phyloP scores from a whole-genome alignment of 2,329 filamentous ascomycete species.

The Daldinia sp. region DNA sequence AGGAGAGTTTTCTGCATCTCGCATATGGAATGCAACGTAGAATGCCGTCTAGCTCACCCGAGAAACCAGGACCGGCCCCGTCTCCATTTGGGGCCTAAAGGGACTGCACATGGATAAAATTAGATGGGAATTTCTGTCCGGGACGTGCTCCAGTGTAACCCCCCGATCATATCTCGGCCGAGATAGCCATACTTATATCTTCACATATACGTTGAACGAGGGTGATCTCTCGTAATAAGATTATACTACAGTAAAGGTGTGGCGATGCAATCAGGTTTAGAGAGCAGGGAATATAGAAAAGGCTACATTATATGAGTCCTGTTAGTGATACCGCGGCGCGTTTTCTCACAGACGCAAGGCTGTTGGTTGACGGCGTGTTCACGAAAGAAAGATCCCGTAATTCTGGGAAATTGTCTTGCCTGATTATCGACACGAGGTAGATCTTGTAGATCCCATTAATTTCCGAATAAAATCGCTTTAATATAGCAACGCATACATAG shows the following conservation, averaged over 20 bases:
- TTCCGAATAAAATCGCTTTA: slow-evolving; percentile 3
- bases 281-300: background rate
- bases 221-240: slow-evolving; percentile 16
- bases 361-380: slow-evolving; percentile 2
- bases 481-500: background rate
- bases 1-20: slow-evolving; percentile 10
- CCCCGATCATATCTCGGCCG: slow-evolving; percentile 24
- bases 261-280: slow-evolving; percentile 1
- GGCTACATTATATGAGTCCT: background rate
- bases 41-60: slow-evolving; percentile 20
- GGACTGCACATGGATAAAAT: slow-evolving; percentile 24
- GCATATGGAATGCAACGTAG: slow-evolving; percentile 28
- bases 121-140: slow-evolving; percentile 18
- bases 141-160: slow-evolving; percentile 24
- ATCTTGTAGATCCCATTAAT: slow-evolving; percentile 31
- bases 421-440: slow-evolving; percentile 32
- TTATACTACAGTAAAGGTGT: background rate
- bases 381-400: slow-evolving; percentile 22
- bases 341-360: background rate
- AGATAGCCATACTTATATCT: slow-evolving; percentile 7
- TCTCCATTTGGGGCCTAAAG: slow-evolving; percentile 11
- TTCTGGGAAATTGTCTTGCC: slow-evolving; percentile 13
- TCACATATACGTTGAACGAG: slow-evolving; percentile 14
- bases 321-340: background rate
- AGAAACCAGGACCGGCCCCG: slow-evolving; percentile 26